phyloP scores from a whole-genome alignment of 1,284 basidiomycete species.

The Lentinus polychrous region DNA sequence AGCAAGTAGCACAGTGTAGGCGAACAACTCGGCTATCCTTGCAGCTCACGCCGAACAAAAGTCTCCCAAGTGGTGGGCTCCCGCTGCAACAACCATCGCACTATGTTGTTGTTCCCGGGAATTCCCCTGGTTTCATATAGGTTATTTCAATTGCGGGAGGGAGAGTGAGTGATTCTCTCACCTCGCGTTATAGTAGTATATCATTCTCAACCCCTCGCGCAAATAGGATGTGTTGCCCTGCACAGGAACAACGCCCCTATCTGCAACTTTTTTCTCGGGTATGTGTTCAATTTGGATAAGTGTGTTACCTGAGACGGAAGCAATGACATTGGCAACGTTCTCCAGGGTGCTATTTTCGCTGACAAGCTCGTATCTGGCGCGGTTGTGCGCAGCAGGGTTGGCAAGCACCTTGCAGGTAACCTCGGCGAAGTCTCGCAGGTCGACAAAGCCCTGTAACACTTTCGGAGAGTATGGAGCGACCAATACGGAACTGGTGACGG shows the following conservation, averaged over 20 bases:
- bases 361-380: constrained; percentile 27
- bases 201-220: constrained; percentile 22
- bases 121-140: constrained; percentile 22
- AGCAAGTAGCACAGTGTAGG: not conserved
- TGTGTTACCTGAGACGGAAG: constrained; percentile 11
- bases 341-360: constrained; percentile 23
- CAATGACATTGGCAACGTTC: constrained; percentile 20
- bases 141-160: not conserved
- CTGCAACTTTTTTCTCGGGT: constrained; percentile 12
- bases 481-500: constrained; percentile 13
- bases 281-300: constrained; percentile 14
- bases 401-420: constrained; percentile 22
- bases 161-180: constrained; percentile 5
- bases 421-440: constrained; percentile 23
- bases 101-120: constrained; percentile 25
- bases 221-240: constrained; percentile 14
- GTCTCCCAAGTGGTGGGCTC: constrained; percentile 22
- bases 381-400: constrained; percentile 22
- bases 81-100: constrained; percentile 26
- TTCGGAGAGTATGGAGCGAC: constrained; percentile 16
- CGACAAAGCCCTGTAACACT: constrained; percentile 26
- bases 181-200: constrained; percentile 27
- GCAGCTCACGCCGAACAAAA: constrained; percentile 14
- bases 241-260: constrained; percentile 8
- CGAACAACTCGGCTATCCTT: not conserved